Percentiles rank a stretch among this genome's conserved stretches.
phyloP scores from a whole-genome alignment of 129 eudicot genomes.

The Kitagawia praeruptora region DNA sequence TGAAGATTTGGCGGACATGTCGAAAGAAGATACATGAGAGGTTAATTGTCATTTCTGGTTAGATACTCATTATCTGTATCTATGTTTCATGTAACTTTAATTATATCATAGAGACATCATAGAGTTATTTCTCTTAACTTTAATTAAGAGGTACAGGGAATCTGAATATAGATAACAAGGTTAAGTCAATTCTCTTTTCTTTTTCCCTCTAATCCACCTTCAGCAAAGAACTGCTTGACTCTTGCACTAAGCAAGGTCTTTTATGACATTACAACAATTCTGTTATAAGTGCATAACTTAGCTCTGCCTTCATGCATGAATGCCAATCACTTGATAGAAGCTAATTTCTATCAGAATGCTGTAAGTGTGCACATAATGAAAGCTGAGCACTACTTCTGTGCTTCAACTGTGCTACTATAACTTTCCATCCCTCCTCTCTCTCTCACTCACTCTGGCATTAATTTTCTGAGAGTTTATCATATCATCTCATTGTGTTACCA shows the following conservation, averaged over 20 bases:
- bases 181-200: no score
- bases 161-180: no score
- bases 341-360: constrained; percentile 57
- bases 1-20: no score
- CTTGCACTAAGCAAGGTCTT: constrained; percentile 82
- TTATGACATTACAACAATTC: constrained; percentile 4
- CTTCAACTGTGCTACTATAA: constrained; percentile 83
- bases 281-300: not conserved
- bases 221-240: constrained; percentile 72
- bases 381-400: not conserved
- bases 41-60: no score
- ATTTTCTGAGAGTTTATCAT: not conserved
- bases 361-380: constrained; percentile 34
- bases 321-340: constrained; percentile 3
- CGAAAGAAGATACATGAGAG: no score
- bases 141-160: no score
- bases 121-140: no score
- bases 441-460: not conserved
- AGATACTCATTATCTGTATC: no score
- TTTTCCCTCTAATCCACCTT: no score
- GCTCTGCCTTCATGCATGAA: not conserved
- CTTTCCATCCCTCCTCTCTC: constrained; percentile 15
- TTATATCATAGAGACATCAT: no score
- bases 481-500: not conserved
- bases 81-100: no score